Conservation (phyloP, 2,329 filamentous ascomycete species). For the Penicillium expansum region DNA sequence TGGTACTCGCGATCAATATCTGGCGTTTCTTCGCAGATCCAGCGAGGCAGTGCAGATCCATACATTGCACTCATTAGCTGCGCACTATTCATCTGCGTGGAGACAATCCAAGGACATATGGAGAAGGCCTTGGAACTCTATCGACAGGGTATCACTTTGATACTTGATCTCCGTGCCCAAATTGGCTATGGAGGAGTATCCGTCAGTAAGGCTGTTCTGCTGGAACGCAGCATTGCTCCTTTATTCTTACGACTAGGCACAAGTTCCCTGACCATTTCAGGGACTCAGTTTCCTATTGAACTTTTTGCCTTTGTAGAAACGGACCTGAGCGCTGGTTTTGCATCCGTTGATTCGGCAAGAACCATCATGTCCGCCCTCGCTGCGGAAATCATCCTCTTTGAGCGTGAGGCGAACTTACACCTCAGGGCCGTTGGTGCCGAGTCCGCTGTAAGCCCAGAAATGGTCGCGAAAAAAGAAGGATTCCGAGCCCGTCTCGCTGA, state of each 20-base stretch:
- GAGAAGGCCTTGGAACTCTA: slow-evolving; percentile 28
- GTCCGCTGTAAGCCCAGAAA: background rate
- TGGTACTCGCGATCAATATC: slow-evolving; percentile 36
- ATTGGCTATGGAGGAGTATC: slow-evolving; percentile 11
- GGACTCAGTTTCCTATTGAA: slow-evolving; percentile 2
- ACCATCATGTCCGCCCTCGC: slow-evolving; percentile 6
- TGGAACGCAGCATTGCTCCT: slow-evolving; percentile 30
- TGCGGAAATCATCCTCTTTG: slow-evolving; percentile 14
- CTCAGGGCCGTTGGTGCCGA: slow-evolving; percentile 2
- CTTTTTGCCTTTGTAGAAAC: slow-evolving; percentile 11
- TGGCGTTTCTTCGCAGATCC: slow-evolving; percentile 25
- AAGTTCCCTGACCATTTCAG: slow-evolving; percentile 16
- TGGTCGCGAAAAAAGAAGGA: slow-evolving; percentile 3
- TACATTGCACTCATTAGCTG: slow-evolving; percentile 33
- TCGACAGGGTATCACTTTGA: slow-evolving; percentile 25
- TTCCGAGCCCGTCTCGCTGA: slow-evolving; percentile 2
- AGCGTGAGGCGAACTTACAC: slow-evolving; percentile 15
- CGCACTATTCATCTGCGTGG: slow-evolving; percentile 36
- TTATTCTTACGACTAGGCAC: slow-evolving; percentile 29
- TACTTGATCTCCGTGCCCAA: slow-evolving; percentile 22
- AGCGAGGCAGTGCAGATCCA: slow-evolving; percentile 20
- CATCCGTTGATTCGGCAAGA: slow-evolving; percentile 11
- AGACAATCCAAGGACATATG: slow-evolving; percentile 26
- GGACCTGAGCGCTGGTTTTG: background rate
- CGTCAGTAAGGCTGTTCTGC: slow-evolving; percentile 14